Base-by-base conservation (phyloP, 2,329 filamentous ascomycete species). In the Pleurostoma richardsiae region DNA sequence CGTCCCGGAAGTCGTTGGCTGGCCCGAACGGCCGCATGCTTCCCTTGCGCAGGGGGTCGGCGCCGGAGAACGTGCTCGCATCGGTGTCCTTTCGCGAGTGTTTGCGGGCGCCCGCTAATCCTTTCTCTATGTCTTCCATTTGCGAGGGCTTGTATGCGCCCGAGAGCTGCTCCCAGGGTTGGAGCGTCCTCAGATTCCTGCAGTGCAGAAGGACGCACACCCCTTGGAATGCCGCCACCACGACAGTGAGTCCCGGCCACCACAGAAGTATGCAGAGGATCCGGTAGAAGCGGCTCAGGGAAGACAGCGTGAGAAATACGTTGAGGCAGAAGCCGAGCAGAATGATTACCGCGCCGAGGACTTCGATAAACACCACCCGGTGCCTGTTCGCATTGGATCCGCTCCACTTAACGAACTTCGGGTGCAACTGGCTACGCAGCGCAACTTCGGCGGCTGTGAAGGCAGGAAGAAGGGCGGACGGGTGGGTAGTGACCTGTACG, bases 401-500 rank as follows among this genome's bases (percentile, higher is more conserved):
- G 43, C 60, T 61, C 63, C 65, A 68, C 33, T 52, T 56, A 33
- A 69, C 51, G 55, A 74, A 73, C 36, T 61, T 60, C 2, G 69
- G 67, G 49, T 72, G 69, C 4, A 62, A 60, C 40, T 62, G 59
- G 29, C 59, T 59, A 43, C 66, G 59, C 10, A 74, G 59, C 4
- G 56, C 52, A 10, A 61, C 53, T 46, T 73, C 70, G 46, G 65
- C 60, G 5, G 63, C 57, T 10, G 65, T 53, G 40, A 68, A 67
- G 6, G 66, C 67, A 0, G 66, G 62, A 0, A 70, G 58, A 4
- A 73, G 62, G 1, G 69, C 67, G 1, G 70, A 71, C 1, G 71
- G 70, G 52, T 74, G 71, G 2, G 70, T 73, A 0, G 71, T 73
- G 31, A 67, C 61, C 42, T 66, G 59, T 0, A 66, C 56, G 1